Evolutionary conservation across 1,284 basidiomycete genomes (phyloP).

Genomic region (Termitomyces sp.): DNA sequence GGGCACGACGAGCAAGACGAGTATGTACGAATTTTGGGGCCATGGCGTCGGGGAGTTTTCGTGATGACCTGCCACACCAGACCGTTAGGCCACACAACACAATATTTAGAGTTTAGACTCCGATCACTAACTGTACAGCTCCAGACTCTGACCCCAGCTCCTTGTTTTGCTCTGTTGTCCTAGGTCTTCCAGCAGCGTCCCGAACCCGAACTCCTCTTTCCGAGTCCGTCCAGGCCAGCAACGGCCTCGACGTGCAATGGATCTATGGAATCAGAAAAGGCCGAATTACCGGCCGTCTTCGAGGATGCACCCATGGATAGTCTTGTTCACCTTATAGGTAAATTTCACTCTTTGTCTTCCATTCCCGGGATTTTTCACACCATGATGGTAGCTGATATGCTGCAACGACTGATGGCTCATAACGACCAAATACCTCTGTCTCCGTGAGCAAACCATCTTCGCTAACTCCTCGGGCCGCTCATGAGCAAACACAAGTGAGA

Average conservation of each 20-base stretch:
- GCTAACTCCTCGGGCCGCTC: constrained; percentile 9
- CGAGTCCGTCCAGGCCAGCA: constrained; percentile 16
- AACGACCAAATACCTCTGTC: constrained; percentile 89
- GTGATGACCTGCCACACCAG: constrained; percentile 15
- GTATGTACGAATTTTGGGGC: constrained; percentile 72
- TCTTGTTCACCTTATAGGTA: constrained; percentile 84
- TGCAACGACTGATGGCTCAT: constrained; percentile 85
- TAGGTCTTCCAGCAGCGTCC: constrained; percentile 14
- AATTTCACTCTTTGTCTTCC: constrained; percentile 16
- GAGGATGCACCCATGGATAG: constrained; percentile 76
- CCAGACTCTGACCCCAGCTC: constrained; percentile 13
- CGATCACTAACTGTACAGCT: constrained; percentile 52
- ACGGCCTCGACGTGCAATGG: constrained; percentile 56
- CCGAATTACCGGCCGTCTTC: constrained; percentile 70
- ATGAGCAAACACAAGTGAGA: constrained; percentile 52
- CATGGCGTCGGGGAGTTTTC: constrained; percentile 38
- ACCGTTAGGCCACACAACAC: constrained; percentile 13
- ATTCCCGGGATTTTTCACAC: constrained; percentile 8
- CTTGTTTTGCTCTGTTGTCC: constrained; percentile 28
- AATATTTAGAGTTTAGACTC: constrained; percentile 47
- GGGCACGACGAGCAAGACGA: background rate
- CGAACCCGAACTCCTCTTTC: constrained; percentile 4
- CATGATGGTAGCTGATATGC: constrained; percentile 74
- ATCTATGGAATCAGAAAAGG: constrained; percentile 73
- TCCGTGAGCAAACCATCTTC: constrained; percentile 48